Conservation (phyloP, 2,329 filamentous ascomycete genomes). For the Corynespora cassiicola region DNA sequence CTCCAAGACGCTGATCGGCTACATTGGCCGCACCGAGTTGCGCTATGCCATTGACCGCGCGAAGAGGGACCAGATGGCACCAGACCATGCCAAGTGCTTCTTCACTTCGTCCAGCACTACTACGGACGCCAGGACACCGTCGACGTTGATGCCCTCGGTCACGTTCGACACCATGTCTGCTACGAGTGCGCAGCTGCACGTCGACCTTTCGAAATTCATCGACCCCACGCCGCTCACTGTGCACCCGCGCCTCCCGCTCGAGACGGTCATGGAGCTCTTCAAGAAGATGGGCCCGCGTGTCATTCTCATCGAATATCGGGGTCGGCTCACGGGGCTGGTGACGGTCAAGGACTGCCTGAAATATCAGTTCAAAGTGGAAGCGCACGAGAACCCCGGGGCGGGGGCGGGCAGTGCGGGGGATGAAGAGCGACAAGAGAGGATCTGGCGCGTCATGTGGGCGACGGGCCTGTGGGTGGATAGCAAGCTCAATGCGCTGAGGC, state of each 20-base stretch:
- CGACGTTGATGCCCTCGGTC: constrained; percentile 40
- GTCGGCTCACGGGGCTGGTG: constrained; percentile 81
- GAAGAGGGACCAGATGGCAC: constrained; percentile 71
- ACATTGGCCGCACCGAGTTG: constrained; percentile 90
- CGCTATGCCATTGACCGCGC: constrained; percentile 87
- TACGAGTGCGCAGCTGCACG: constrained; percentile 61
- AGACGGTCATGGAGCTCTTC: constrained; percentile 98
- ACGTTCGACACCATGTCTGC: constrained; percentile 68
- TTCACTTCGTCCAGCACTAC: constrained; percentile 62
- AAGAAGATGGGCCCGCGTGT: constrained; percentile 96
- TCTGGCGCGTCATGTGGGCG: constrained; percentile 26
- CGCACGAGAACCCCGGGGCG: constrained; percentile 77
- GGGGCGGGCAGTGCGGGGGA: constrained; percentile 15
- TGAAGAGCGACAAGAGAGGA: constrained; percentile 38
- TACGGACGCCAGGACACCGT: constrained; percentile 31
- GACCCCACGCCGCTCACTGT: constrained; percentile 89
- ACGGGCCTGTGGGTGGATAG: constrained; percentile 27
- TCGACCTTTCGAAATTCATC: constrained; percentile 88
- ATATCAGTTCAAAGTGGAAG: constrained; percentile 96
- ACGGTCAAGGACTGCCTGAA: constrained; percentile 97
- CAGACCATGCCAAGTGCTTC: constrained; percentile 72
- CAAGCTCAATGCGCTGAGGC: constrained; percentile 19
- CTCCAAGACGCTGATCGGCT: constrained; percentile 80
- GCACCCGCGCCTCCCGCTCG: constrained; percentile 87
- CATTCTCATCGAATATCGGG: constrained; percentile 90